Evolutionary conservation across 768 basidiomycete genomes (phyloP), one percentile per base, ranked within the genome.

Genomic region (Scleroderma citrinum): DNA sequence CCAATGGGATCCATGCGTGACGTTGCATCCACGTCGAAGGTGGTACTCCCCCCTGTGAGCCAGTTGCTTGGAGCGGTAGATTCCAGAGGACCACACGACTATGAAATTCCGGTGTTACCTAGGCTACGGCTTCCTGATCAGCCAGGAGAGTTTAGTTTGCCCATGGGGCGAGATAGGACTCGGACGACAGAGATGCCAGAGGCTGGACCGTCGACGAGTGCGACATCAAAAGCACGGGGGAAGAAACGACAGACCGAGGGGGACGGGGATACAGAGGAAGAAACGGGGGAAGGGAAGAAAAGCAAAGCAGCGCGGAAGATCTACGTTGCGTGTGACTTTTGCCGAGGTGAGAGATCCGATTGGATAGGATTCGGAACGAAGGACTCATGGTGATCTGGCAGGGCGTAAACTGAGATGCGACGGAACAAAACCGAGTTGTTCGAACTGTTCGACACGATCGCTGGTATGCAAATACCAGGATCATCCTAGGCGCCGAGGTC

Each of bases 361-460:
- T 44, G 50, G 47, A 26, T 19, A 13, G 40, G 36, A 5, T 17
- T 6, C 26, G 20, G 23, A 32, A 21, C 7, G 23, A 10, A 42
- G 5, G 23, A 29, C 23, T 43, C 23, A 31, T 32, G n/a, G 30
- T 6, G 46, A 19, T 23, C 17, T 46, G 36, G 36, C 39, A 90
- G 87, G 76, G 38, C 80, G 87, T 47, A 90, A 90, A 65, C 76
- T 90, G 49, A 75, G 79, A 21, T 90, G 87, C 67, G 82, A 86
- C 59, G 86, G 85, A 2, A 71, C 65, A 2, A 74, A 70, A 54
- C 87, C 87, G 26, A 64, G 69, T 5, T 90, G 87, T 55, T 71
- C 69, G 7, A 82, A 84, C 59, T 90, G 87, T 65, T 62, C 56
- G 17, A 72, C 72, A 29, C 81, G 84, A 34, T 69, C 69, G 43